A percentile compares a stretch with the other conserved stretches of the same genome.
These are phyloP conservation scores for Holtermanniella nyarrowii DNA, from an alignment of 768 basidiomycete genomes.

Conservation along the genomic window DNA sequence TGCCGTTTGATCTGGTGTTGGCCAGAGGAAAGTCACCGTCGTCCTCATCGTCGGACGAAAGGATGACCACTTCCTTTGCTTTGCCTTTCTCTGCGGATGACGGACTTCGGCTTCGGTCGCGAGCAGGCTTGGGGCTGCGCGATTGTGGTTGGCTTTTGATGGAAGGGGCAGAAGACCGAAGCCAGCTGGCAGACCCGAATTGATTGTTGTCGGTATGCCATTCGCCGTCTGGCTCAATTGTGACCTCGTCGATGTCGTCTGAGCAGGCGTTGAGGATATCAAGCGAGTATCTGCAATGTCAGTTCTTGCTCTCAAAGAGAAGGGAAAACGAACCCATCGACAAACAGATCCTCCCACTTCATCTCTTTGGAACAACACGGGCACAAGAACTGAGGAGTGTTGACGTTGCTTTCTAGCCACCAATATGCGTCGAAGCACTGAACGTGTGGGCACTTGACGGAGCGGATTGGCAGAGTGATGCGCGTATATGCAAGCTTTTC, in stretches of 20 bases:
- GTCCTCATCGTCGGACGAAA: conserved; percentile 22
- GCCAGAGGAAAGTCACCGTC: conserved; percentile 2
- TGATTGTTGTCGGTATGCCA: conserved; percentile 91
- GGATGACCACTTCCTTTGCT: conserved; percentile 21
- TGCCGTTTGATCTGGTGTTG: not conserved
- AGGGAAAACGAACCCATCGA: conserved; percentile 64
- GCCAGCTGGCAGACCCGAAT: conserved; percentile 66
- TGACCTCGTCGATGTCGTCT: conserved; percentile 76
- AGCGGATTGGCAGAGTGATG: conserved; percentile 72
- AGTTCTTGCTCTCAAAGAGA: conserved; percentile 1
- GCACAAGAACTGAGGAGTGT: conserved; percentile 91
- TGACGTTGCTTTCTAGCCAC: conserved; percentile 91
- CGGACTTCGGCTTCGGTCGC: conserved; percentile 1
- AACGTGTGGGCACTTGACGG: conserved; percentile 73
- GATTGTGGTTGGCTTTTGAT: not conserved
- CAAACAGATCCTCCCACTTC: conserved; percentile 67
- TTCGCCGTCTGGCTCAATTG: conserved; percentile 86
- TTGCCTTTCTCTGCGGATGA: conserved; percentile 10
- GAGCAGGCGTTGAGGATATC: conserved; percentile 67
- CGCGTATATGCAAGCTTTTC: conserved; percentile 72
- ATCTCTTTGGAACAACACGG: conserved; percentile 80
- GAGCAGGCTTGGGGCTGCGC: conserved; percentile 2
- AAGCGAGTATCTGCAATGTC: conserved; percentile 62
- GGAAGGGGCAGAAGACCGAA: conserved; percentile 13
- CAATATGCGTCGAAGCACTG: conserved; percentile 92